These are phyloP conservation scores for Sinapis alba DNA, from an alignment of 441 rosid genomes.

Conservation along the genomic window DNA sequence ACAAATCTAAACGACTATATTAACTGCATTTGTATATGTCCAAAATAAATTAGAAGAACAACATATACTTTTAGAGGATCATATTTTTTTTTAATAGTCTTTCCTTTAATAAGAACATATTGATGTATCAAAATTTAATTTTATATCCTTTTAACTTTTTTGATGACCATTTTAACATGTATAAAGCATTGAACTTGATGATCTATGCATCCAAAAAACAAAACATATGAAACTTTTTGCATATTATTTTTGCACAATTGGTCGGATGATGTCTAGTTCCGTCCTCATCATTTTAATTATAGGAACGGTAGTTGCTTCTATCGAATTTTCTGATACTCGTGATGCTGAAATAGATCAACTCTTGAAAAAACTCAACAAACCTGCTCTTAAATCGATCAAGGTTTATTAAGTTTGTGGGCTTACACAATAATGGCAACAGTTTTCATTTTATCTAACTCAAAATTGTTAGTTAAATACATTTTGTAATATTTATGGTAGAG, in stretches of 20 bases:
- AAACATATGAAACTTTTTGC: not conserved
- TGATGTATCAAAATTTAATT: not conserved
- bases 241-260: not conserved
- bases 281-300: not conserved
- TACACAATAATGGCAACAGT: not conserved
- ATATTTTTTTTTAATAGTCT: too few relatives aligned
- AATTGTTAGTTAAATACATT: not conserved
- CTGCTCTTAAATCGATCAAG: slow-evolving; percentile 5
- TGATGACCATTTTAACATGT: not conserved
- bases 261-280: not conserved
- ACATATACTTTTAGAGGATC: too few relatives aligned
- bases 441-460: not conserved
- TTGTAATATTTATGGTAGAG: not conserved
- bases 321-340: not conserved
- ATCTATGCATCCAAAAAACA: not conserved
- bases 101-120: too few relatives aligned
- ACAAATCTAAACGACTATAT: not conserved
- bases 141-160: not conserved
- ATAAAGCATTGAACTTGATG: not conserved
- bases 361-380: not conserved
- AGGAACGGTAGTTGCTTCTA: not conserved
- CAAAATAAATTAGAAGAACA: not conserved
- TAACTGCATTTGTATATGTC: not conserved
- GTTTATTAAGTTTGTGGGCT: not conserved
- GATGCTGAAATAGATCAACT: not conserved